Conservation (phyloP, 1,284 basidiomycete genomes). For the Trichosporon coremiiforme region DNA sequence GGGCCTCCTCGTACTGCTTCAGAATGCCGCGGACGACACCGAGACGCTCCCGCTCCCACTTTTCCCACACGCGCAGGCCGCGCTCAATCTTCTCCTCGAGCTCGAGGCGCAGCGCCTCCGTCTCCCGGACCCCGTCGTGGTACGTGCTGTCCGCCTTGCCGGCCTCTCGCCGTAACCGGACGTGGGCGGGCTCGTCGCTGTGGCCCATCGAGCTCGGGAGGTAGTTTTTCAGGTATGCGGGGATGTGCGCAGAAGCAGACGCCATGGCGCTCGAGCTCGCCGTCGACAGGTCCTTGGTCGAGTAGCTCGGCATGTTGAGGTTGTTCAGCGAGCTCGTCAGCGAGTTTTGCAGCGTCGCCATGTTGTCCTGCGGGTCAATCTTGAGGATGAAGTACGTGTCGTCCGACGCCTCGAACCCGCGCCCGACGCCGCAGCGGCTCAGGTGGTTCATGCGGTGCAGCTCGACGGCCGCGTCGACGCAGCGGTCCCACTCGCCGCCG, state of each 20-base stretch:
- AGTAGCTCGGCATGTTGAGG: slow-evolving; percentile 21
- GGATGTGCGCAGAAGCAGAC: slow-evolving; percentile 23
- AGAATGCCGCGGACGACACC: slow-evolving; percentile 80
- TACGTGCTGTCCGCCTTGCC: slow-evolving; percentile 75
- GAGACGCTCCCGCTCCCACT: slow-evolving; percentile 80
- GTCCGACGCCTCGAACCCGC: slow-evolving; percentile 51
- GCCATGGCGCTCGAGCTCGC: slow-evolving; percentile 15
- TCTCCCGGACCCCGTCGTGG: slow-evolving; percentile 64
- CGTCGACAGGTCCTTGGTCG: slow-evolving; percentile 9
- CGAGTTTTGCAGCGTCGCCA: slow-evolving; percentile 31
- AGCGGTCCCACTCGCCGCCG: slow-evolving; percentile 70
- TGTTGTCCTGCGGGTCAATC: slow-evolving; percentile 35
- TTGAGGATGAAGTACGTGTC: slow-evolving; percentile 53
- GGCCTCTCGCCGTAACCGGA: slow-evolving; percentile 73
- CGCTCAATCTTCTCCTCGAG: slow-evolving; percentile 84
- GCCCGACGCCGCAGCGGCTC: slow-evolving; percentile 66
- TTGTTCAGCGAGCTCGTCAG: slow-evolving; percentile 23
- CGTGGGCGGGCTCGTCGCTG: slow-evolving; percentile 65
- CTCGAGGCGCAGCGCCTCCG: slow-evolving; percentile 74
- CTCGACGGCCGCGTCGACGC: slow-evolving; percentile 75
- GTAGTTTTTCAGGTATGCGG: slow-evolving; percentile 42
- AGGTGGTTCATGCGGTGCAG: slow-evolving; percentile 73
- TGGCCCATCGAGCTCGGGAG: slow-evolving; percentile 42
- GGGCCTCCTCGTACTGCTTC: slow-evolving; percentile 76
- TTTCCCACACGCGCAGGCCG: slow-evolving; percentile 73